Evolutionary conservation across 2,329 filamentous ascomycete species (phyloP).

Genomic region (Ustulina deusta): DNA sequence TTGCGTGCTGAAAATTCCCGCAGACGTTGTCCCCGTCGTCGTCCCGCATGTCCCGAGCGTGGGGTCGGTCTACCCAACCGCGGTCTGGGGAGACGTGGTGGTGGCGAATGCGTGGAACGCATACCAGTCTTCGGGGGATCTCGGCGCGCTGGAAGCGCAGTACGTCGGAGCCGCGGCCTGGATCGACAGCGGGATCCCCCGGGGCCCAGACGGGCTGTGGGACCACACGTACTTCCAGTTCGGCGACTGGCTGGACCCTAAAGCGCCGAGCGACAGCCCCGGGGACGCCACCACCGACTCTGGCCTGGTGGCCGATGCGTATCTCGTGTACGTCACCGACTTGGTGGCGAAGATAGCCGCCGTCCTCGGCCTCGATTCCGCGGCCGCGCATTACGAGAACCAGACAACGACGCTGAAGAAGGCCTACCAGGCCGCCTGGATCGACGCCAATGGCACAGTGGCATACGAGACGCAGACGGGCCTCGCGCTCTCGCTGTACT

Average conservation of each 20-base stretch:
- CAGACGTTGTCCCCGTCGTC: conserved; percentile 48
- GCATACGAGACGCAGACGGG: conserved; percentile 57
- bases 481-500: conserved; percentile 54
- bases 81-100: conserved; percentile 59
- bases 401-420: conserved; percentile 42
- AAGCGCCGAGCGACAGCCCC: conserved; percentile 56
- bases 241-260: conserved; percentile 63
- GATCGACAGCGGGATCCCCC: conserved; percentile 54
- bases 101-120: conserved; percentile 57
- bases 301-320: conserved; percentile 60
- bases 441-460: conserved; percentile 48
- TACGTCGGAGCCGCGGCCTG: conserved; percentile 56
- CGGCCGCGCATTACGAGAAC: conserved; percentile 42
- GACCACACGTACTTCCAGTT: conserved; percentile 53
- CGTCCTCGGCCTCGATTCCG: conserved; percentile 49
- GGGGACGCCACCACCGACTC: conserved; percentile 56
- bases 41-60: conserved; percentile 48
- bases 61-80: conserved; percentile 45
- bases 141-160: conserved; percentile 53
- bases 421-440: conserved; percentile 52
- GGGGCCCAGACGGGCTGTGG: conserved; percentile 57
- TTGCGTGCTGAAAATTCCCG: conserved; percentile 23
- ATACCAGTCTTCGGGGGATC: conserved; percentile 56
- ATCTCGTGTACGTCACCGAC: conserved; percentile 58
- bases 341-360: conserved; percentile 53